Percentiles rank a stretch among this genome's conserved stretches.
Conservation (phyloP, 2,329 filamentous ascomycete species). For the Didymella segeticola region DNA sequence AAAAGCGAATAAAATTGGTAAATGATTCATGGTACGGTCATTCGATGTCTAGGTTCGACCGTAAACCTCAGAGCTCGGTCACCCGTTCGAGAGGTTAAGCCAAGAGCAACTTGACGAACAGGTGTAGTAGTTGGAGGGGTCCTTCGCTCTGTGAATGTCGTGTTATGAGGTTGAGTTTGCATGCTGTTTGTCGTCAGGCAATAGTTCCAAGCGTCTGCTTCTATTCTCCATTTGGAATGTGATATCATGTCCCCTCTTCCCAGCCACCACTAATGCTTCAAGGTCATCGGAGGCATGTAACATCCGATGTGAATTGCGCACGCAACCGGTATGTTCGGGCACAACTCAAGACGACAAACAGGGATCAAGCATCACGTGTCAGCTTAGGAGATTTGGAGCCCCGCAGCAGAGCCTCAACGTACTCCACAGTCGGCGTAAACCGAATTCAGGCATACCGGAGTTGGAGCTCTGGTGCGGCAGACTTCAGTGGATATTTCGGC, state of each 20-base stretch:
- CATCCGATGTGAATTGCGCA: not conserved
- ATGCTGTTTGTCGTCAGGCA: no score
- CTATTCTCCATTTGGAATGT: no score
- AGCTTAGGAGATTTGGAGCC: conserved; percentile 10
- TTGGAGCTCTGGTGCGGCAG: not conserved
- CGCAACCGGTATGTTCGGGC: not conserved
- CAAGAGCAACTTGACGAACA: no score
- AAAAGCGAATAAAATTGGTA: no score
- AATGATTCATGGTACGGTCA: no score
- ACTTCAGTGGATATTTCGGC: conserved; percentile 9
- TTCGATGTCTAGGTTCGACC: no score
- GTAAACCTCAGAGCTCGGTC: no score
- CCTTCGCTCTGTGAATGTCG: no score
- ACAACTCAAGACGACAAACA: not conserved
- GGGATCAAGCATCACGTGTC: not conserved
- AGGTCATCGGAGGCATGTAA: not conserved
- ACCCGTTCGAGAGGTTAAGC: no score
- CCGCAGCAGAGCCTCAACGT: conserved; percentile 17
- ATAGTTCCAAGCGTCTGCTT: no score
- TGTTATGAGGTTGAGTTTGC: no score
- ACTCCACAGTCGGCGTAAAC: conserved; percentile 8
- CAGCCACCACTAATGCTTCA: not conserved
- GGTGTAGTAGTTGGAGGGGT: no score
- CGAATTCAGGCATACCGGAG: not conserved
- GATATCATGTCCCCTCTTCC: not conserved